These are phyloP conservation scores for Trametes sanguinea DNA, from an alignment of 768 basidiomycete genomes.

Conservation along the genomic window DNA sequence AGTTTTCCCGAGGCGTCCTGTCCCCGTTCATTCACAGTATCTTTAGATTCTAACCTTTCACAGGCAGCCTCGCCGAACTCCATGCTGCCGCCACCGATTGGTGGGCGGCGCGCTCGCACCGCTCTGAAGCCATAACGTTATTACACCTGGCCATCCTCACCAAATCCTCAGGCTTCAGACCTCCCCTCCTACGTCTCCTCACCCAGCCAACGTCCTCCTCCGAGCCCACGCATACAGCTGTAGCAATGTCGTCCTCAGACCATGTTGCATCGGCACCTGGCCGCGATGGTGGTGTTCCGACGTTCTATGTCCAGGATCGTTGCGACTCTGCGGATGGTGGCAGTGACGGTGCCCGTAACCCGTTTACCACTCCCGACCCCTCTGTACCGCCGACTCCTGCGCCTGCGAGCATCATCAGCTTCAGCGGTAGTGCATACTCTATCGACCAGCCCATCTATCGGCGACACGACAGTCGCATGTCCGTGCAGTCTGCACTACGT, in stretches of 20 bases:
- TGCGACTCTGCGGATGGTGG: not conserved
- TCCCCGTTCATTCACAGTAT: conserved; percentile 7
- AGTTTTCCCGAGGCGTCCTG: conserved; percentile 3
- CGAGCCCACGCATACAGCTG: not conserved
- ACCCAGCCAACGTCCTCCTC: conserved; percentile 9
- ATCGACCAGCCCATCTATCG: conserved; percentile 10
- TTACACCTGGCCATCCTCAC: not conserved
- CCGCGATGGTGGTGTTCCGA: not conserved
- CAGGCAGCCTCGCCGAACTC: not conserved
- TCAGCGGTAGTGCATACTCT: conserved; percentile 31
- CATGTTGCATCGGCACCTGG: conserved; percentile 1
- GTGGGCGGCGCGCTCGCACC: conserved; percentile 13
- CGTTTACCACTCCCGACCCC: conserved; percentile 28
- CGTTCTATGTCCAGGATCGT: conserved; percentile 20
- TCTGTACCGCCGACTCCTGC: conserved; percentile 23
- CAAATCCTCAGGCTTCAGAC: not conserved
- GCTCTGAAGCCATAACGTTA: not conserved
- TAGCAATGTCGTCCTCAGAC: conserved; percentile 17
- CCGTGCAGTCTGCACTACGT: conserved; percentile 22
- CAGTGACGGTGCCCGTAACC: conserved; percentile 22
- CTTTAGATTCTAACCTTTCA: not conserved
- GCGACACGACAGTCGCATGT: conserved; percentile 22
- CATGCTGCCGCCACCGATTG: conserved; percentile 9
- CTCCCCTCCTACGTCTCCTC: conserved; percentile 18
- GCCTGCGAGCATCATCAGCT: conserved; percentile 47